These are phyloP conservation scores for Coemansia sp. DNA, from an alignment of 192 early-diverging fungal species.

Conservation along the genomic window DNA sequence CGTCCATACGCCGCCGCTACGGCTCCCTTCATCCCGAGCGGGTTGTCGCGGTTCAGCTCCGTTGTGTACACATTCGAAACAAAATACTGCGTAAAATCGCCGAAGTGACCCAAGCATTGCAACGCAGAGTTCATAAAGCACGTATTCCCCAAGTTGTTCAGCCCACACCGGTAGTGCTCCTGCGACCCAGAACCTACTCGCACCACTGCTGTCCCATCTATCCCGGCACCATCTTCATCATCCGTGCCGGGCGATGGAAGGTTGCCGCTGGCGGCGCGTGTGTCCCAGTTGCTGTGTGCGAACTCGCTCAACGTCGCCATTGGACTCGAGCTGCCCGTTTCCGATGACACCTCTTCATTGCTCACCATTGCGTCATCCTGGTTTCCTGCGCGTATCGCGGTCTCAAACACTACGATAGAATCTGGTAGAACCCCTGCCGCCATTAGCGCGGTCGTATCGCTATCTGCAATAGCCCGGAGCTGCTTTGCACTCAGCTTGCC, in stretches of 20 bases:
- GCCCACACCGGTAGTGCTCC: conserved; percentile 60
- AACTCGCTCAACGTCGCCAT: not conserved
- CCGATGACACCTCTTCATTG: not conserved
- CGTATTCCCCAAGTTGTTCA: conserved; percentile 85
- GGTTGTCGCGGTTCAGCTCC: conserved; percentile 71
- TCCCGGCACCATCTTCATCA: not conserved
- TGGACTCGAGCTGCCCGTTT: not conserved
- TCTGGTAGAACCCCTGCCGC: conserved; percentile 23
- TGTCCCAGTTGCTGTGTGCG: not conserved
- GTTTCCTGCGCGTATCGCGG: not conserved
- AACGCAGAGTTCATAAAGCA: conserved; percentile 91
- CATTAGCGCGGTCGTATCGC: conserved; percentile 11
- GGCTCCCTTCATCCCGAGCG: conserved; percentile 71
- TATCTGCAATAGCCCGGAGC: not conserved
- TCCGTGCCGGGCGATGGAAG: conserved; percentile 5
- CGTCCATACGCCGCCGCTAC: conserved; percentile 69
- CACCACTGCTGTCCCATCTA: conserved; percentile 1
- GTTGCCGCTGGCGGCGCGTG: conserved; percentile 9
- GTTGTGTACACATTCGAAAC: conserved; percentile 56
- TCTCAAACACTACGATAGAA: conserved; percentile 16
- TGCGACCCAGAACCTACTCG: conserved; percentile 1
- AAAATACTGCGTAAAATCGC: conserved; percentile 65
- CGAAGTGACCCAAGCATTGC: conserved; percentile 83
- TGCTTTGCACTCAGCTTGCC: conserved; percentile 1
- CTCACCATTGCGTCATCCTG: not conserved